Evolutionary conservation across 495 filamentous ascomycete species (phyloP), one percentile per base, ranked within the genome.

Genomic region (Neurospora pannonica): DNA sequence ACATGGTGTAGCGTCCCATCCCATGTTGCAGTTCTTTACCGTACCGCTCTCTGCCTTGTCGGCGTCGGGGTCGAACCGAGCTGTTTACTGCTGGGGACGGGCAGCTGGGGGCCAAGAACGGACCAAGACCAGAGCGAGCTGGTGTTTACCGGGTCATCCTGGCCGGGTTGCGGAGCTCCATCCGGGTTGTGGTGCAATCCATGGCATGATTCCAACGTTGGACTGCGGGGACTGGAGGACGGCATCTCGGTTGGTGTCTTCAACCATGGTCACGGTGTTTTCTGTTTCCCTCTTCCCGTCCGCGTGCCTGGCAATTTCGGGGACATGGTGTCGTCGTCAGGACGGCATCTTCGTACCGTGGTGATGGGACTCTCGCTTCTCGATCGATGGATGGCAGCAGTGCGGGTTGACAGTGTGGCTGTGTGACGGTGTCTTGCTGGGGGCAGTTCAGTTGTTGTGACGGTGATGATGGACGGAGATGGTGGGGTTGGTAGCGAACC

Each of bases 281-380:
- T 67, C 73, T 71, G 70, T 19, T 74, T 75, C 67, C 36, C 71
- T 73, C 71, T 76, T 75, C 43, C 36, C 46, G 73, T 42, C 40
- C 5, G 17, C 17, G 38, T 79, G 78, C 76, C 75, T 75, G 76
- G 75, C 75, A 40, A 34, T 19, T 48, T 24, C 19, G 70, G 71
- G 39, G 38, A 5, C 37, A 38, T 67, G 71, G 72, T 42, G 74
- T n/a, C n/a, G n/a, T n/a, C n/a, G n/a, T 46, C n/a, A 67, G n/a
- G 72, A 28, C 54, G 28, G 13, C 28, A 62, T 62, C 54, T 34
- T 31, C 54, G 54, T 67, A 34, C 7, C 54, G 15, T 67, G 28
- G 28, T 34, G 2, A 34, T 34, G 54, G 31, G 54, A 67, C 54
- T 54, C 21, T 67, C 31, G 15, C 15, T 34, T 67, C 15, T 67